phyloP scores from a whole-genome alignment of 2,329 filamentous ascomycete genomes.

The Penicillium psychrosexuale region DNA sequence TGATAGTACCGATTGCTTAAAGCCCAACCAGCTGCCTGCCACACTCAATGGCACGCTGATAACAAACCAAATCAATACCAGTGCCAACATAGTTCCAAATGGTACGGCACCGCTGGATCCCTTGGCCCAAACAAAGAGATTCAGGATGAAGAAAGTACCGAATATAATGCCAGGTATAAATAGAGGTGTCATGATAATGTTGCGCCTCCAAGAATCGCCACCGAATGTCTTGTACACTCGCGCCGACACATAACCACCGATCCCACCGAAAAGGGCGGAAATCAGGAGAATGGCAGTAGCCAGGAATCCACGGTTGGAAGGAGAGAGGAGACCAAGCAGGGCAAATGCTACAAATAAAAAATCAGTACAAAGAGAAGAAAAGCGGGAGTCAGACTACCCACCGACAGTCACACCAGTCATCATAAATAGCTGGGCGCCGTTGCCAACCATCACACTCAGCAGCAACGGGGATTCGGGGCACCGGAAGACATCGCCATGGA shows the following conservation, averaged over 20 bases:
- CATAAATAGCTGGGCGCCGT: slow-evolving; percentile 92
- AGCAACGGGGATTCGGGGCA: slow-evolving; percentile 78
- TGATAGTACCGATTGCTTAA: slow-evolving; percentile 60
- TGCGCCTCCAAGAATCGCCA: slow-evolving; percentile 90
- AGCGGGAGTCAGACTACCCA: slow-evolving; percentile 30
- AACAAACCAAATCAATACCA: slow-evolving; percentile 92
- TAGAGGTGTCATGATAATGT: slow-evolving; percentile 82
- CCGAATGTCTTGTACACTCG: slow-evolving; percentile 92
- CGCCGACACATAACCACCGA: slow-evolving; percentile 86
- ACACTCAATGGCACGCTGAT: slow-evolving; percentile 91
- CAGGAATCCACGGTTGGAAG: slow-evolving; percentile 89
- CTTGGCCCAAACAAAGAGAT: slow-evolving; percentile 94
- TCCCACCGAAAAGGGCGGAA: slow-evolving; percentile 87
- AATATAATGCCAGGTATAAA: slow-evolving; percentile 87
- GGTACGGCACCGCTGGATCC: slow-evolving; percentile 90
- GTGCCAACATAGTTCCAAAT: slow-evolving; percentile 92
- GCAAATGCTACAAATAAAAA: slow-evolving; percentile 61
- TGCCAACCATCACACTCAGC: slow-evolving; percentile 83
- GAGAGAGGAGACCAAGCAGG: slow-evolving; percentile 88
- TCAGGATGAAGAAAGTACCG: slow-evolving; percentile 82
- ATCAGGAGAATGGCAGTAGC: slow-evolving; percentile 90
- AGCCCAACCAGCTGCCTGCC: slow-evolving; percentile 88
- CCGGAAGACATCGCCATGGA: slow-evolving; percentile 96
- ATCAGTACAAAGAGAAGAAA: slow-evolving; percentile 7
- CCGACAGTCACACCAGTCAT: slow-evolving; percentile 92